Evolutionary conservation across 2,329 filamentous ascomycete species (phyloP), one percentile per base, ranked within the genome.

Genomic region (Fusarium continuum): DNA sequence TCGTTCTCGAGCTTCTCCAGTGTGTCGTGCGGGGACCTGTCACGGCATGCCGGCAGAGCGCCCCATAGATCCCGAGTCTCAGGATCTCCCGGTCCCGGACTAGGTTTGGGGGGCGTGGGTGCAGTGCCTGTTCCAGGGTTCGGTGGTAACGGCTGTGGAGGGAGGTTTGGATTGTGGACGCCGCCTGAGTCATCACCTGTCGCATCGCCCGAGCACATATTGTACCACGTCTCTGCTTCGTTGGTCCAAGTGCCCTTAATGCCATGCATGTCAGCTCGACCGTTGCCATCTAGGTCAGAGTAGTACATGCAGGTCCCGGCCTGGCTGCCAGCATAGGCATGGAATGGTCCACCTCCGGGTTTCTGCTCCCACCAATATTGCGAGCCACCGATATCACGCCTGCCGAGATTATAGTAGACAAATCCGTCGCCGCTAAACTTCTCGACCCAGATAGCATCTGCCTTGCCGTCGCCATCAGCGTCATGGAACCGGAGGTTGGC

Each of bases 241-340:
- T 55, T 44, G 0, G 19, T 13, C n/a, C 25, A 20, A 1, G 45
- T 51, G 2, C 52, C 38, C 38, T 22, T 14, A 11, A 55, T 26
- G 11, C 20, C 51, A 13, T 51, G 46, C 14, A 55, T 16, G 4
- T 56, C 53, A 2, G 46, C 46, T 6, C 53, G 26, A 2, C 47
- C 46, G 5, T 51, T 40, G 0, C 53, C 53, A 6, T 34, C 34
- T 4, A 56, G 23, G 31, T 56, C 47, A 9, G 53, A 34, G 22
- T 40, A 52, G n/a, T 52, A 40, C n/a, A 45, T 32, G 6, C 28
- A 51, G 11, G 53, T 45, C 2, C 53, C 53, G 9, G 32, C 32
- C 8, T 22, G 19, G 11, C 34, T 47, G 4, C 41, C 41, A 7
- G 7, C 20, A 22, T n/a, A 47, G 4, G 16, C 41, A 14, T 23